phyloP scores from a whole-genome alignment of 257 asterid genomes.

The Forsythia suspensa region DNA sequence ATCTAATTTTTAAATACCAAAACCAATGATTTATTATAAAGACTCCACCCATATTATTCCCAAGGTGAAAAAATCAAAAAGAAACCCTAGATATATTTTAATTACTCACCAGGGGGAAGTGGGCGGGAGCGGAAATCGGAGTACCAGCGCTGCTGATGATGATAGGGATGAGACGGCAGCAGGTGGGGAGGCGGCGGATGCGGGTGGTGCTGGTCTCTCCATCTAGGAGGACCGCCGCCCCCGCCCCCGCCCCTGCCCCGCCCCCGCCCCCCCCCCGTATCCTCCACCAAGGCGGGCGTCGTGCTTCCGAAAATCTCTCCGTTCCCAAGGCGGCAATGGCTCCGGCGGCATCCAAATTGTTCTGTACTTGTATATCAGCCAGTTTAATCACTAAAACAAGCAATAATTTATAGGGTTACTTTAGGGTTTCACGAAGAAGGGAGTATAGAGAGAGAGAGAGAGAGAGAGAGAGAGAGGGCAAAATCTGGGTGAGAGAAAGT shows the following conservation, averaged over 20 bases:
- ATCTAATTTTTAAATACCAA: not conserved
- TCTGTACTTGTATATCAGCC: not conserved
- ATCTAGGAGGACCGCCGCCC: conserved; percentile 47
- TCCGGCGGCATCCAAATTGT: conserved; percentile 67
- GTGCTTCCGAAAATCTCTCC: conserved; percentile 87
- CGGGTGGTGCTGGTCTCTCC: conserved; percentile 60
- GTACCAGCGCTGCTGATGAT: conserved; percentile 57
- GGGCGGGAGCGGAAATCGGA: conserved; percentile 74
- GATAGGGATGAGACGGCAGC: conserved; percentile 50
- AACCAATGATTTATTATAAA: too few species aligned
- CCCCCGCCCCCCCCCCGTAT: not conserved
- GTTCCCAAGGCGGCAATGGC: conserved; percentile 87
- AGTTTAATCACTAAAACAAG: not conserved
- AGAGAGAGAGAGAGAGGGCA: not conserved
- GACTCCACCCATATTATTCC: not conserved
- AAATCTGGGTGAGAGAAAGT: not conserved
- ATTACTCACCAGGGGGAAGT: conserved; percentile 61
- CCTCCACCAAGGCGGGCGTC: conserved; percentile 34
- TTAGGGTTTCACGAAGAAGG: not conserved
- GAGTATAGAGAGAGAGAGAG: not conserved
- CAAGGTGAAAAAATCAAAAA: not conserved
- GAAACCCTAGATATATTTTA: not conserved
- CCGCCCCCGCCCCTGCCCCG: not conserved
- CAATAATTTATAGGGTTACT: not conserved
- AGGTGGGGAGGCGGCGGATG: conserved; percentile 26